Conservation (phyloP, 1,284 basidiomycete species). For the Ustilago hordei region DNA sequence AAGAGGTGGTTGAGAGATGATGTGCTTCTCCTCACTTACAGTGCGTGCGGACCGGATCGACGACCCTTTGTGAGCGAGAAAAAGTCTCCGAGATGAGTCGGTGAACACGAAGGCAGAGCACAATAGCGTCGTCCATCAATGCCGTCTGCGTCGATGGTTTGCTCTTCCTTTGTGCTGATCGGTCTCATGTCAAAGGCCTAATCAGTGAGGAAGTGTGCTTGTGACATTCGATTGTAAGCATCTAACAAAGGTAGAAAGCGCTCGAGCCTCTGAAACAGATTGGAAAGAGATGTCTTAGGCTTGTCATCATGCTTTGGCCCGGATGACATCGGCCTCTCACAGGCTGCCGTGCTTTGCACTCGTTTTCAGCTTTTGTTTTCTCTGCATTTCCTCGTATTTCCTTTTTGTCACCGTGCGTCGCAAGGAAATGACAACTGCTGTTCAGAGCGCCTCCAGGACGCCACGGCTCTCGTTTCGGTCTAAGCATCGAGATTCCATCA, state of each 20-base stretch:
- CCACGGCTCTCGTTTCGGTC: not conserved
- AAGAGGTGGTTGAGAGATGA: not conserved
- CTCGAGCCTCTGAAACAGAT: not conserved
- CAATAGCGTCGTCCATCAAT: not conserved
- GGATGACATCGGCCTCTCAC: not conserved
- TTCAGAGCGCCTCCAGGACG: not conserved
- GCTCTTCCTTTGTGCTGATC: not conserved
- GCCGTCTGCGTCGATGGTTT: not conserved
- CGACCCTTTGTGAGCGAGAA: not conserved
- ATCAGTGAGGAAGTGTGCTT: not conserved
- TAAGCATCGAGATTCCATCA: not conserved
- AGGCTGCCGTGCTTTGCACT: not conserved
- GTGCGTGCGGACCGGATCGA: not conserved
- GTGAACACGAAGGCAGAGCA: not conserved
- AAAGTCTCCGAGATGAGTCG: not conserved
- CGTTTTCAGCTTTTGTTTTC: not conserved
- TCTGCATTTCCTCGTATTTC: not conserved
- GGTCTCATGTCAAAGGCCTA: not conserved
- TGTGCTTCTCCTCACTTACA: not conserved
- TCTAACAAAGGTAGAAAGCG: not conserved
- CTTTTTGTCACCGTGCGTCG: conserved; percentile 28
- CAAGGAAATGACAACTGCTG: conserved; percentile 1
- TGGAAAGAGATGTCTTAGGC: not conserved
- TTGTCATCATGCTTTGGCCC: not conserved
- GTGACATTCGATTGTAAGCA: no score